Base-by-base conservation (phyloP, 441 rosid species). In the Breynia disticha region DNA sequence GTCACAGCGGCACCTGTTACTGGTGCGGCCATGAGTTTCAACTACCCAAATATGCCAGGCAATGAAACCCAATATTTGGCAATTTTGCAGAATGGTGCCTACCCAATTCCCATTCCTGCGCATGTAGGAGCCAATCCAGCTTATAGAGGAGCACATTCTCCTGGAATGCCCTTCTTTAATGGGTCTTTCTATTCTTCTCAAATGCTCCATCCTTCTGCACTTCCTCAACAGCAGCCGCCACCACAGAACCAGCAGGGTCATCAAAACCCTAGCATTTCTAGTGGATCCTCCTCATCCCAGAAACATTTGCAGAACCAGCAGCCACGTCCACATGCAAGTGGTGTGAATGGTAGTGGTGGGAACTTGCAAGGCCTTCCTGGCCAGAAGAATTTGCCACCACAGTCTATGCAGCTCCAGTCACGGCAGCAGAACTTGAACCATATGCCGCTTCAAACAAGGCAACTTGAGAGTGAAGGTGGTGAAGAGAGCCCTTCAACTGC, bases 21-120 rank as follows among this genome's bases (percentile, higher is more conserved):
- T 58, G 81, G 87, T 19, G 76, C 81, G 13, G 80, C 90, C 10
- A 75, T 89, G 93, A 80, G 86, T 74, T 89, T 86, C 72, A 89
- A 77, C 68, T 93, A 86, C 67, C 78, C 95, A 1, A 84, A 67
- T 64, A 75, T 89, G 70, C 82, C 91, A 0, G 95, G 86, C 46
- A 88, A 70, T 65, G 99, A 93, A 67, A 75, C 96, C 20, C 99
- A 81, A 56, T 93, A 84, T 72, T 66, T 93, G 67, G 97, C 99
- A 7, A 76, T 93, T 59, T 58, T 93, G 75, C 99, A 80, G 81
- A 93, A 87, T 59, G 78, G 76, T 58, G 78, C 72, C 9, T 93
- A 83, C 48, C 76, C 96, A 2, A 89, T 83, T 74, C 84, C 97
- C 5, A 76, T 88, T 49, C 89, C 98, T 16, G 76, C 97, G 7